Evolutionary conservation across 2,329 filamentous ascomycete species (phyloP).

Genomic region (Mycogone perniciosa): DNA sequence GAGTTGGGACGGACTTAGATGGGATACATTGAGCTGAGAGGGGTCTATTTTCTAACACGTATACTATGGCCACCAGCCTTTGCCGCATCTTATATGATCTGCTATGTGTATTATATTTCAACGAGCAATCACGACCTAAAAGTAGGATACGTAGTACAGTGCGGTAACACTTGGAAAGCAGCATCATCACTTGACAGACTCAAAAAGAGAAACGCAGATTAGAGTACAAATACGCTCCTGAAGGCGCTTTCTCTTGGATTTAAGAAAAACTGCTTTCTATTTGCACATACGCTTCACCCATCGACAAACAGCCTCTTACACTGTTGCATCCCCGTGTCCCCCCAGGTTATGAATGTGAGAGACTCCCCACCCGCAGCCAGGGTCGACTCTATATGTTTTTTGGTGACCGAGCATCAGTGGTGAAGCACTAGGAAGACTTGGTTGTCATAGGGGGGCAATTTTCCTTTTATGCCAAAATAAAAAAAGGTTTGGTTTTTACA

Average conservation of each 20-base stretch:
- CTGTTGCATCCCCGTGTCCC: not conserved
- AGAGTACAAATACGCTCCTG: not conserved
- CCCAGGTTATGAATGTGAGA: not conserved
- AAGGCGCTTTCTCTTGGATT: constrained; percentile 5
- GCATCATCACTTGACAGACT: not conserved
- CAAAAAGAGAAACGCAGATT: not conserved
- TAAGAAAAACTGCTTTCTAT: constrained; percentile 16
- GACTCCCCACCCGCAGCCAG: no score
- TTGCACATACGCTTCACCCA: constrained; percentile 13
- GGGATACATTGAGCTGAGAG: not conserved
- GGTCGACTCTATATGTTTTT: not conserved
- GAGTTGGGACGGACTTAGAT: not conserved
- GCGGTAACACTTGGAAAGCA: no score
- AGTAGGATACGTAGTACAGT: no score
- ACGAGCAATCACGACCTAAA: no score
- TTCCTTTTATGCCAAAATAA: constrained; percentile 14
- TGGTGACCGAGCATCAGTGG: not conserved
- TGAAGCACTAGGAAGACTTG: not conserved
- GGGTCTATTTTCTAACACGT: no score
- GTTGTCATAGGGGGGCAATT: not conserved
- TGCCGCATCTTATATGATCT: no score
- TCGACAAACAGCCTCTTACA: constrained; percentile 13
- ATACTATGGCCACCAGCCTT: no score
- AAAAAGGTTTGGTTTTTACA: constrained; percentile 19
- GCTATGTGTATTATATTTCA: no score